Conservation (phyloP, 371 early-diverging fungal species). For the Globomyces sp. region DNA sequence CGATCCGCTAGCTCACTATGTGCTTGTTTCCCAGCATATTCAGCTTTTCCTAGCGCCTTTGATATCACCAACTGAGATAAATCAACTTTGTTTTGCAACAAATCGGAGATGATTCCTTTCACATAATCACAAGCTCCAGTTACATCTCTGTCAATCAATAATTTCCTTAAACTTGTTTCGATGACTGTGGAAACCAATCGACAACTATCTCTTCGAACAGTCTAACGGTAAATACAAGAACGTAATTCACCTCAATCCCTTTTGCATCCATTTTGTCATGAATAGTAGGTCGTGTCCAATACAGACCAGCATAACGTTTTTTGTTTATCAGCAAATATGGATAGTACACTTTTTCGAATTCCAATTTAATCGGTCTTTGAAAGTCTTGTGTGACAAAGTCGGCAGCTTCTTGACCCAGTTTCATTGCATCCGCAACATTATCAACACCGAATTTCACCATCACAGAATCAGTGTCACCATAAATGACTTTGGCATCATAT, state of each 20-base stretch:
- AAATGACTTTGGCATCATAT: conserved; percentile 93
- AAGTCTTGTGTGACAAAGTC: conserved; percentile 85
- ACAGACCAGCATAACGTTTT: conserved; percentile 99
- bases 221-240: conserved; percentile 38
- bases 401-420: conserved; percentile 85
- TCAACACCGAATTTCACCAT: conserved; percentile 98
- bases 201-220: conserved; percentile 99
- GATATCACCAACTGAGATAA: conserved; percentile 97
- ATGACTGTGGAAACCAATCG: conserved; percentile 93
- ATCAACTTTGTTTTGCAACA: conserved; percentile 97
- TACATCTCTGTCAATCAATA: conserved; percentile 92
- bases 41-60: conserved; percentile 95
- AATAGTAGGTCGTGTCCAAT: conserved; percentile 91
- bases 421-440: conserved; percentile 84
- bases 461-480: conserved; percentile 99
- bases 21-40: conserved; percentile 96
- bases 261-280: conserved; percentile 98
- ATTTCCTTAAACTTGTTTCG: conserved; percentile 88
- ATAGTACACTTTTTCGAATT: conserved; percentile 99
- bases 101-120: conserved; percentile 88
- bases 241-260: conserved; percentile 79
- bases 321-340: conserved; percentile 99
- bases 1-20: conserved; percentile 97
- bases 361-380: conserved; percentile 95
- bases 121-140: conserved; percentile 86